These are phyloP conservation scores for Pythium apleroticum DNA, from an alignment of 352 stramenopile genomes.

Conservation along the genomic window DNA sequence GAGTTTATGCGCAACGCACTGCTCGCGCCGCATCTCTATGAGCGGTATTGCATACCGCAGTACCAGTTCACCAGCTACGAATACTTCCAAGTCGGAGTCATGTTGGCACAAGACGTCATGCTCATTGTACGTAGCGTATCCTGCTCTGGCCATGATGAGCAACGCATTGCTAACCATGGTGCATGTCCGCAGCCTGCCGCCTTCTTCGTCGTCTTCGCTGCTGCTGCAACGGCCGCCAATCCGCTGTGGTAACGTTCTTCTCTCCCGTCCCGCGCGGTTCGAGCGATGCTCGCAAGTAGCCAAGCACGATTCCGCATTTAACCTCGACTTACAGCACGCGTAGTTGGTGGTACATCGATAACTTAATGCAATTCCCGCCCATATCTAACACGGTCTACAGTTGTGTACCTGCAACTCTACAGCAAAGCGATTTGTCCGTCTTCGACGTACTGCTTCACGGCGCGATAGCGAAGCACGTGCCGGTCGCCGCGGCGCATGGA, in stretches of 20 bases:
- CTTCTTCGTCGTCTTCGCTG: slow-evolving; percentile 69
- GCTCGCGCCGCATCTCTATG: slow-evolving; percentile 62
- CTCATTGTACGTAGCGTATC: slow-evolving; percentile 57
- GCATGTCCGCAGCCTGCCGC: slow-evolving; percentile 45
- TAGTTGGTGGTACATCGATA: slow-evolving; percentile 21
- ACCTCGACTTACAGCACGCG: background rate
- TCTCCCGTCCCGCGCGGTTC: background rate
- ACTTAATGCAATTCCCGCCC: slow-evolving; percentile 17
- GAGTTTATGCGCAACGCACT: slow-evolving; percentile 72
- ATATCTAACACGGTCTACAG: background rate
- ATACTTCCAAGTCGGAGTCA: slow-evolving; percentile 65
- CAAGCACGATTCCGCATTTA: background rate
- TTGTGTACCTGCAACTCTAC: slow-evolving; percentile 7
- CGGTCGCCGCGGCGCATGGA: slow-evolving; percentile 58
- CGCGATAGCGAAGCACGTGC: slow-evolving; percentile 74
- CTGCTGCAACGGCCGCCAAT: slow-evolving; percentile 55
- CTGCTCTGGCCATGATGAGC: background rate
- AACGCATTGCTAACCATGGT: slow-evolving; percentile 6
- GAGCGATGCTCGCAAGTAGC: background rate
- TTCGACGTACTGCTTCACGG: slow-evolving; percentile 56
- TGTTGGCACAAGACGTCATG: slow-evolving; percentile 60
- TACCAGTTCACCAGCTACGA: slow-evolving; percentile 70
- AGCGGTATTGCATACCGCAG: slow-evolving; percentile 51
- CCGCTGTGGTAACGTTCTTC: slow-evolving; percentile 45
- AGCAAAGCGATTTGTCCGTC: slow-evolving; percentile 56